Conservation (phyloP, 257 asterid species). For the Marsdenia floribunda region DNA sequence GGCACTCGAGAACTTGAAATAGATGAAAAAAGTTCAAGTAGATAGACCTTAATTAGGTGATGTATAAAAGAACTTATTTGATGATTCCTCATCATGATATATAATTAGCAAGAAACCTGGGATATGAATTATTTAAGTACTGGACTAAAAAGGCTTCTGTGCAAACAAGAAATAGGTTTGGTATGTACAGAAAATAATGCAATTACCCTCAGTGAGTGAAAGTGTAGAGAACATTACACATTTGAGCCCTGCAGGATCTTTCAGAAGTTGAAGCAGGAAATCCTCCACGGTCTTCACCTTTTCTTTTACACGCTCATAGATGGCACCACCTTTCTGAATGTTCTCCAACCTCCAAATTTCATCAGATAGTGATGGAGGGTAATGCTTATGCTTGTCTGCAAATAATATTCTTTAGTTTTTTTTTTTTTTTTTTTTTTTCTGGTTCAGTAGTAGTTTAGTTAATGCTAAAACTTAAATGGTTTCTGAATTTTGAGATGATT, state of each 20-base stretch:
- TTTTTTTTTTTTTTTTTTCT: too few relatives aligned
- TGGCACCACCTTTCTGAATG: slow-evolving; percentile 5
- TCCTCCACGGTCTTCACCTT: slow-evolving; percentile 18
- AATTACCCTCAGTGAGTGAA: background rate
- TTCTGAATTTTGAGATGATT: too few relatives aligned
- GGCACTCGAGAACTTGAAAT: too few relatives aligned
- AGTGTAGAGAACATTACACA: background rate
- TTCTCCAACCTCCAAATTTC: slow-evolving; percentile 23
- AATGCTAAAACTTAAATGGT: too few relatives aligned
- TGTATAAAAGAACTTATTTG: too few relatives aligned
- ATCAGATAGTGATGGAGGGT: slow-evolving; percentile 26
- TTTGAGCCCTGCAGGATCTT: background rate
- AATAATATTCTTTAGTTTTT: background rate
- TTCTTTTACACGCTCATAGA: background rate
- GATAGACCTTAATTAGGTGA: too few relatives aligned
- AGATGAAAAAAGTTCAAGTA: too few relatives aligned
- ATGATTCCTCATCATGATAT: too few relatives aligned
- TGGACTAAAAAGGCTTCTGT: background rate
- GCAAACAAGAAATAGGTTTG: background rate
- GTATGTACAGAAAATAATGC: background rate
- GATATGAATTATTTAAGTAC: background rate
- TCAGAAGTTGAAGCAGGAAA: slow-evolving; percentile 7
- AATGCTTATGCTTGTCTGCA: slow-evolving; percentile 23
- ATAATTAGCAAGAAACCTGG: too few relatives aligned
- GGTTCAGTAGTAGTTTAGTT: too few relatives aligned